Base-by-base conservation (phyloP, 306 rosid genomes). In the Comarum palustre region DNA sequence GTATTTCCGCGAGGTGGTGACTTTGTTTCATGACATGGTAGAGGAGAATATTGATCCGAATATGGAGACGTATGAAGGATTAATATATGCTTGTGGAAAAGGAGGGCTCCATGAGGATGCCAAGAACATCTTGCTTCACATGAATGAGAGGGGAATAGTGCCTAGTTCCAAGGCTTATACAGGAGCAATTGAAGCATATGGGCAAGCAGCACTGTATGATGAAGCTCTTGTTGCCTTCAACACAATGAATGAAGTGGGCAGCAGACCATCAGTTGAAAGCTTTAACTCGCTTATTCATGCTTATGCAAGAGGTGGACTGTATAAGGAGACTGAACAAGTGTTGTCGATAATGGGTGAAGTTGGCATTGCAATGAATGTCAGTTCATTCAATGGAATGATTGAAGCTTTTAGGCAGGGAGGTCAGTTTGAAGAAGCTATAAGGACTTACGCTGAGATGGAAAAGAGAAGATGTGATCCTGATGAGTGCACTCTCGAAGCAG, bases 161-260 rank as follows among this genome's bases (percentile, higher is more conserved):
- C 96, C 96, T 1, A 90, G 93, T 78, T 82, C 96, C 52, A 88
- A 84, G 82, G 96, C 87, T 57, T 95, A 87, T 73, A 87, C 87
- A 2, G 96, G 97, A 71, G 86, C 87, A 50, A 83, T 91, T 79
- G 97, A 91, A 81, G 99, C 99, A 42, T 86, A 82, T 66, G 99
- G 96, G 70, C 96, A 84, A 66, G 96, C 93, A 58, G 92, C 93
- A 60, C 69, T 91, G 63, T 95, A 91, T 70, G 97, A 90, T 42
- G 99, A 95, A 86, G 93, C 99, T 66, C 76, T 91, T 51, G 99
- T 95, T 77, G 90, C 96, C 59, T 95, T 95, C 82, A 95, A 91
- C 90, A 90, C 90, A 27, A 95, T 91, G 99, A 86, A 79, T 76
- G 99, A 92, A 84, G 87, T 90, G 48, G 97, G 96, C 41, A 90